Conservation (phyloP, 2,329 filamentous ascomycete genomes). For the Clarireedia monteithiana region DNA sequence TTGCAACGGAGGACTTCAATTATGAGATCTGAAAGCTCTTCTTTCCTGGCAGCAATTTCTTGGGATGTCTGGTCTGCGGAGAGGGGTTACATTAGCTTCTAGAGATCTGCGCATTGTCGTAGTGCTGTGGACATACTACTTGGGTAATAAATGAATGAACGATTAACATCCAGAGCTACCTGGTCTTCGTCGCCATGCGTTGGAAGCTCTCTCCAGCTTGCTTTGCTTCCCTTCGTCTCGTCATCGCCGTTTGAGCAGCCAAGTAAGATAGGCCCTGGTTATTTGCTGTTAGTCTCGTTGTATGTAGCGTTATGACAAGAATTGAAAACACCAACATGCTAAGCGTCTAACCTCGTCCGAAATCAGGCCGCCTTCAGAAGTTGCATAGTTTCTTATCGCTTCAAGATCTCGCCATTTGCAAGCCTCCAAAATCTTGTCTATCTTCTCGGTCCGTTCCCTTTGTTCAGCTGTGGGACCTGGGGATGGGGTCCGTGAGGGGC, state of each 20-base stretch:
- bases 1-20: slow-evolving; percentile 70
- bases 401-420: slow-evolving; percentile 51
- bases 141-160: slow-evolving; percentile 97
- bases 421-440: slow-evolving; percentile 46
- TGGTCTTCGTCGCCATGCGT: slow-evolving; percentile 85
- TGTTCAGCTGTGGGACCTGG: slow-evolving; percentile 2
- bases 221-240: slow-evolving; percentile 18
- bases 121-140: slow-evolving; percentile 46
- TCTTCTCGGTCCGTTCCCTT: slow-evolving; percentile 28
- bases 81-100: background rate
- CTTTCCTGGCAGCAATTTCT: slow-evolving; percentile 63
- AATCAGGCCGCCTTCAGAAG: slow-evolving; percentile 58
- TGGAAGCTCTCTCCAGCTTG: slow-evolving; percentile 44
- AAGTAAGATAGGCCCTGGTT: slow-evolving; percentile 55
- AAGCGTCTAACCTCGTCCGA: slow-evolving; percentile 59
- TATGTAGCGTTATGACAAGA: background rate
- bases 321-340: slow-evolving; percentile 59
- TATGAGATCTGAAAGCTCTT: slow-evolving; percentile 74
- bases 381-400: slow-evolving; percentile 49
- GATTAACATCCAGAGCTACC: slow-evolving; percentile 83
- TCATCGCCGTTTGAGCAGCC: slow-evolving; percentile 29
- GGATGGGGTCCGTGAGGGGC: slow-evolving; percentile 5
- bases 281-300: slow-evolving; percentile 13
- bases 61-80: slow-evolving; percentile 57
- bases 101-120: background rate